Percentiles rank a stretch among this genome's conserved stretches.
phyloP scores from a whole-genome alignment of 2,329 filamentous ascomycete genomes.

The Aspergillus udagawae region DNA sequence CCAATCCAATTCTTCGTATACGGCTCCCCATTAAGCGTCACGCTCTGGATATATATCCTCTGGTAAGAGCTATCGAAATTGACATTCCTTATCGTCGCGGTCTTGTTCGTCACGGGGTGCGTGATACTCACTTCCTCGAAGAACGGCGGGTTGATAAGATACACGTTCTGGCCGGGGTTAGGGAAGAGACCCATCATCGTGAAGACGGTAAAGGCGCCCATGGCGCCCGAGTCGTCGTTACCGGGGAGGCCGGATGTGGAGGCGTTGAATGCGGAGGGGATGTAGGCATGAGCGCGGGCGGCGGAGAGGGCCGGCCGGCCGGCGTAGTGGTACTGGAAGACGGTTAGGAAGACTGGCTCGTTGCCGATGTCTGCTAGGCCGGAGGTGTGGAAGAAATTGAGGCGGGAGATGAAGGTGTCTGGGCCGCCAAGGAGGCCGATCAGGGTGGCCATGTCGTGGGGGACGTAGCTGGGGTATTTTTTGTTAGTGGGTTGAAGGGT shows the following conservation, averaged over 20 bases:
- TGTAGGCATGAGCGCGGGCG: constrained; percentile 58
- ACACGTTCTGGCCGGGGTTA: constrained; percentile 64
- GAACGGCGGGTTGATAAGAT: constrained; percentile 64
- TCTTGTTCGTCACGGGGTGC: constrained; percentile 56
- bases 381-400: constrained; percentile 61
- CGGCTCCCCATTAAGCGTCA: constrained; percentile 56
- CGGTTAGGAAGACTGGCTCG: constrained; percentile 59
- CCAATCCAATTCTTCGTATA: constrained; percentile 64
- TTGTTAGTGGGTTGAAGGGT: constrained; percentile 40
- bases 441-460: constrained; percentile 50
- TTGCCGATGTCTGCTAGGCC: constrained; percentile 65
- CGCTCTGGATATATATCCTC: constrained; percentile 63
- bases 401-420: constrained; percentile 51
- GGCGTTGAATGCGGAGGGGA: constrained; percentile 58
- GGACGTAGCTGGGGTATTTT: constrained; percentile 52
- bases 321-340: constrained; percentile 67
- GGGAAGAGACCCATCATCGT: constrained; percentile 68
- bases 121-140: constrained; percentile 58
- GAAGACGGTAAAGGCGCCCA: constrained; percentile 64
- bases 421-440: constrained; percentile 58
- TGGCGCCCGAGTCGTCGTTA: constrained; percentile 66
- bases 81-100: constrained; percentile 53
- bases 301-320: constrained; percentile 54
- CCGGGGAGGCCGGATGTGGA: constrained; percentile 58
- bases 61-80: constrained; percentile 57